Evolutionary conservation across 306 rosid species (phyloP).

Genomic region (Amphicarpaea edgeworthii): DNA sequence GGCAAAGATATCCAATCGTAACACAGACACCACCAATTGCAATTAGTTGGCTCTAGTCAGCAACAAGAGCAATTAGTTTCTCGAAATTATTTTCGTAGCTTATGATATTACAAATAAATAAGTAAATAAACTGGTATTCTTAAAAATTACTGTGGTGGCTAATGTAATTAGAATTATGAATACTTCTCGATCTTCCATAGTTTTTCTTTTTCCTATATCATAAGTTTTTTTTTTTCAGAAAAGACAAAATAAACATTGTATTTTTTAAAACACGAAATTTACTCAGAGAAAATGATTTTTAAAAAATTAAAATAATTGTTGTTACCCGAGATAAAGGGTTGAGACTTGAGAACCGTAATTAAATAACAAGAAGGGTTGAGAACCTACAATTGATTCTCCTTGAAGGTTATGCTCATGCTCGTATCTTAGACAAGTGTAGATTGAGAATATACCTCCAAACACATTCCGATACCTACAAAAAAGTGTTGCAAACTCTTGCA

Average conservation of each 20-base stretch:
- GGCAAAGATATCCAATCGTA: neutral
- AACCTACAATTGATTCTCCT: too few species aligned
- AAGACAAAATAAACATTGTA: neutral
- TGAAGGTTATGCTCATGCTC: too few species aligned
- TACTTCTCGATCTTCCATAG: neutral
- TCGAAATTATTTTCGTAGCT: neutral
- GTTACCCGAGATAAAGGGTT: neutral
- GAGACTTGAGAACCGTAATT: too few species aligned
- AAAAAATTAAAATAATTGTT: neutral
- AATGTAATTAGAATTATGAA: neutral
- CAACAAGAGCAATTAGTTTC: neutral
- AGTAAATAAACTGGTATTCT: neutral
- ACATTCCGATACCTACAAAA: too few species aligned
- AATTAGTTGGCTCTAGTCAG: neutral
- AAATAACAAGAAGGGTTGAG: too few species aligned
- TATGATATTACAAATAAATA: neutral
- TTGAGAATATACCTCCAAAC: too few species aligned
- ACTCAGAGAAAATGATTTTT: neutral
- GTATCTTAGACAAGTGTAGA: too few species aligned
- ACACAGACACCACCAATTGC: neutral
- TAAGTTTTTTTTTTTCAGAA: neutral
- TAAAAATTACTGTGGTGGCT: neutral
- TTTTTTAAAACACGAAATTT: neutral
- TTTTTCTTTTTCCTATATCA: neutral
- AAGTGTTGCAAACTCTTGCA: too few species aligned